Evolutionary conservation across 768 basidiomycete genomes (phyloP).

Genomic region (Tylopilus cervinicoccineus): DNA sequence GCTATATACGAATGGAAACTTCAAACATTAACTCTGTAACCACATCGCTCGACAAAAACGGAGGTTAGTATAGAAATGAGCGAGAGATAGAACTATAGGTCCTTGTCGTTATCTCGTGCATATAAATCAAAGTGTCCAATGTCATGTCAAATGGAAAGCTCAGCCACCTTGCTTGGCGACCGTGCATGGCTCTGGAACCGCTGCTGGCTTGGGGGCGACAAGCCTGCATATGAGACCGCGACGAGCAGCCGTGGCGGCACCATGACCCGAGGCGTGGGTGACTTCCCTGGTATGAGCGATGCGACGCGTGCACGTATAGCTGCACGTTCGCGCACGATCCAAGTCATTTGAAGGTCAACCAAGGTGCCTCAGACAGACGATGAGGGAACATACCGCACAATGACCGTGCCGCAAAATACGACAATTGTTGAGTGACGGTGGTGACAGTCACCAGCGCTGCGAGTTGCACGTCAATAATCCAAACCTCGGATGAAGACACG

Average conservation of each 20-base stretch:
- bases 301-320: neutral
- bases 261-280: neutral
- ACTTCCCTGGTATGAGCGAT: neutral
- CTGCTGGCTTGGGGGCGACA: neutral
- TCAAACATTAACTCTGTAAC: too few species aligned
- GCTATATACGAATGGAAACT: too few species aligned
- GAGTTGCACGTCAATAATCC: too few species aligned
- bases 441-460: neutral
- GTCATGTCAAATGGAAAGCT: neutral
- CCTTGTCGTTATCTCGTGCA: too few species aligned
- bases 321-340: neutral
- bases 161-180: constrained; percentile 12
- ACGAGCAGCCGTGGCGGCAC: neutral
- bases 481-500: too few species aligned
- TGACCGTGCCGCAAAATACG: neutral
- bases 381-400: constrained; percentile 2
- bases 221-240: neutral
- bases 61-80: too few species aligned
- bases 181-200: constrained; percentile 4
- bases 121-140: neutral
- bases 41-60: too few species aligned
- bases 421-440: neutral
- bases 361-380: too few species aligned
- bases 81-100: too few species aligned
- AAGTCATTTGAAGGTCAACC: too few species aligned